phyloP scores from a whole-genome alignment of 2,329 filamentous ascomycete species.

The Exophiala calicioides region DNA sequence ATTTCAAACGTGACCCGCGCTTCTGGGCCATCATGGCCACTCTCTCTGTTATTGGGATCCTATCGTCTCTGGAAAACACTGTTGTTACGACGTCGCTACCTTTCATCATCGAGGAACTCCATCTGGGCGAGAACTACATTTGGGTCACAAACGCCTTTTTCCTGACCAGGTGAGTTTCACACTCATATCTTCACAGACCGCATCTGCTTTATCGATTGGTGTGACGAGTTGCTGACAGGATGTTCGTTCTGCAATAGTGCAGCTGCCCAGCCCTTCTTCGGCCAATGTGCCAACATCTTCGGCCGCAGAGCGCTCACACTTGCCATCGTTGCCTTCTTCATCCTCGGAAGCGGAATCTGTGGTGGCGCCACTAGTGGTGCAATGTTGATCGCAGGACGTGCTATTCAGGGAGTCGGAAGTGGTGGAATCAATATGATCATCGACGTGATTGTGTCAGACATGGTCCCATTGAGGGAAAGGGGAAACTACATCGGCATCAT shows the following conservation, averaged over 20 bases:
- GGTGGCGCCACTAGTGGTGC: constrained; percentile 40
- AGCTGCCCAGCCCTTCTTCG: constrained; percentile 41
- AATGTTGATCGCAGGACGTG: constrained; percentile 45
- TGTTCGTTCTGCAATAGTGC: too few species aligned
- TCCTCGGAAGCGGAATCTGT: constrained; percentile 48
- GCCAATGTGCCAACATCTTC: constrained; percentile 48
- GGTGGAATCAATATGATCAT: constrained; percentile 47
- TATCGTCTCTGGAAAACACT: constrained; percentile 40
- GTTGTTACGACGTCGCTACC: constrained; percentile 45
- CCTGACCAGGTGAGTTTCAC: constrained; percentile 26
- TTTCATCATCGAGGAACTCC: constrained; percentile 38
- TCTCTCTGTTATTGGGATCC: constrained; percentile 29
- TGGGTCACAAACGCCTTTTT: constrained; percentile 37
- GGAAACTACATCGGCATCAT: constrained; percentile 37
- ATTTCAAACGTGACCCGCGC: background rate
- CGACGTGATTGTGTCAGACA: constrained; percentile 44
- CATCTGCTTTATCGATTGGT: too few species aligned
- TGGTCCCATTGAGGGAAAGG: constrained; percentile 38
- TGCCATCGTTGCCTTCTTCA: constrained; percentile 46
- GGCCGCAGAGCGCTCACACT: constrained; percentile 50
- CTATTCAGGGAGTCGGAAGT: constrained; percentile 49
- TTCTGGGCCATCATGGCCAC: constrained; percentile 11
- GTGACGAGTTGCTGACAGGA: too few species aligned
- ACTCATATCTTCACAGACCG: too few species aligned
- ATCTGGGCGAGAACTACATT: constrained; percentile 36